phyloP scores from a whole-genome alignment of 2,329 filamentous ascomycete species.

The Rhinocladiella mackenziei region DNA sequence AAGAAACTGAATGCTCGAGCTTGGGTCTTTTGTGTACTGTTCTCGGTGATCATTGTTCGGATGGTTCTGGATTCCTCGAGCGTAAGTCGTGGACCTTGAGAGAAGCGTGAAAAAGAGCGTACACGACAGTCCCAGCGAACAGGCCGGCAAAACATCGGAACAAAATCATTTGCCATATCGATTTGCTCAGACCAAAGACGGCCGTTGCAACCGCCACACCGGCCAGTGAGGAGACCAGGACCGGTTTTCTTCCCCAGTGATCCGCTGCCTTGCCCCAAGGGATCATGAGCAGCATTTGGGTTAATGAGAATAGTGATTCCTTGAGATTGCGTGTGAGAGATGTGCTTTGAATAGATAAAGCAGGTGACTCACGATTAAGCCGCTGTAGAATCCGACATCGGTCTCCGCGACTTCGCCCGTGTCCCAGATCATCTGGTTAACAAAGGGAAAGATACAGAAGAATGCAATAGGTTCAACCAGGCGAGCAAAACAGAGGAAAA shows the following conservation, averaged over 20 bases:
- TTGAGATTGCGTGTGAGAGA: conserved; percentile 8
- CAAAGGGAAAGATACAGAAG: conserved; percentile 76
- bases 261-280: conserved; percentile 67
- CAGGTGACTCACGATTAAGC: conserved; percentile 60
- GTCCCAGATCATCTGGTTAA: conserved; percentile 70
- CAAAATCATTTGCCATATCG: conserved; percentile 69
- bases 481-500: conserved; percentile 68
- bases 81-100: not conserved
- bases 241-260: conserved; percentile 63
- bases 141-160: conserved; percentile 68
- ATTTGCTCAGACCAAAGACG: conserved; percentile 64
- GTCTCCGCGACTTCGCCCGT: conserved; percentile 58
- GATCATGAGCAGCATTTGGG: conserved; percentile 75
- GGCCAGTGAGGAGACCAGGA: conserved; percentile 62
- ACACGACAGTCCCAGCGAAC: conserved; percentile 68
- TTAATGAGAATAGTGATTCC: conserved; percentile 65
- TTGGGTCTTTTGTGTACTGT: conserved; percentile 65
- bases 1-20: conserved; percentile 72
- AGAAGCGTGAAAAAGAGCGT: conserved; percentile 17
- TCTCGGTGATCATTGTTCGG: conserved; percentile 72
- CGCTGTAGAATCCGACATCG: conserved; percentile 77
- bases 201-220: conserved; percentile 60
- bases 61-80: conserved; percentile 45
- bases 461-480: conserved; percentile 75
- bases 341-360: not conserved